Evolutionary conservation across 1,284 basidiomycete species (phyloP), one percentile per base, ranked within the genome.

Genomic region (Cutaneotrichosporon mucoides): DNA sequence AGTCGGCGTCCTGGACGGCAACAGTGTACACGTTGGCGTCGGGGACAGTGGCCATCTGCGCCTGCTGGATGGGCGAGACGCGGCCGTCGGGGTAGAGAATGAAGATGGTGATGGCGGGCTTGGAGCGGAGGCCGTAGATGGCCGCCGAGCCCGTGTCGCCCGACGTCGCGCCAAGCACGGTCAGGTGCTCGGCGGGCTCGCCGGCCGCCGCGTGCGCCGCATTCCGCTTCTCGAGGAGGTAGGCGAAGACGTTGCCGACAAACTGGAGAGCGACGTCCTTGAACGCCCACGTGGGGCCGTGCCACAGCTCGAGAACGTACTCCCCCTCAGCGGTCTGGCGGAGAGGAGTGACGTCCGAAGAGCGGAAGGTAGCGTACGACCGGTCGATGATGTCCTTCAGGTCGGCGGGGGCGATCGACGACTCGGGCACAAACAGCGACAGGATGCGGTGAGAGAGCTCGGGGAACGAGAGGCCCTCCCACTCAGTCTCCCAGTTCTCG

Each of bases 111-210:
- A 99, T 85, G 72, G 97, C 90, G 55, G 87, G 86, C 78, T 98
- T 99, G 68, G 89, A 89, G 52, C 95, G 85, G 34, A 99, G 83
- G 55, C 95, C 95, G 75, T 98, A 97, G 74, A 99, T 99, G 13
- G 96, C 96, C 45, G 96, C 96, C 88, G 88, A 90, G 73, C 96
- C 96, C 1, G 96, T 99, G 79, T 99, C 96, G 34, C 96, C 96
- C 70, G 90, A 93, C 1, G 94, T 99, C 2, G 95, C 96, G 50
- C 96, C 96, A 16, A 99, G 86, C 6, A 99, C 90, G 1, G 96
- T 99, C 73, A 99, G 80, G 67, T 82, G 84, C 73, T 96, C 89
- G 60, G 24, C 24, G 53, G 75, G 73, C 5, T 73, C 38, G 60
- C 77, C 79, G 63, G 84, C 83, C 11, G 75, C 38, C 38, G 38